Evolutionary conservation across 1,284 basidiomycete genomes (phyloP).

Genomic region (Boletus smithii): DNA sequence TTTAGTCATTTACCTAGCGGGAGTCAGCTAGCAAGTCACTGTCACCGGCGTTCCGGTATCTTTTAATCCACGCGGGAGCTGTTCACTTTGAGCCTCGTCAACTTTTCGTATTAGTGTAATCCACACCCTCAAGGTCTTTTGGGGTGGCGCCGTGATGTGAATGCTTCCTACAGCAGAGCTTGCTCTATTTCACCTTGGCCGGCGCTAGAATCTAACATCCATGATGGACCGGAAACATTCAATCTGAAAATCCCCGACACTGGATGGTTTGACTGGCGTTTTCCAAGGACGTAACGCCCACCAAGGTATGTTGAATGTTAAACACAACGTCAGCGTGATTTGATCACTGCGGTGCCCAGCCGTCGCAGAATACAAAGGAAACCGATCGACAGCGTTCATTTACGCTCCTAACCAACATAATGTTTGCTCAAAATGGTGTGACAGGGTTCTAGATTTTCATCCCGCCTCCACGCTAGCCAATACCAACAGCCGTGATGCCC

Average conservation of each 20-base stretch:
- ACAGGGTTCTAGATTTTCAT: constrained; percentile 10
- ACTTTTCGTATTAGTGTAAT: not conserved
- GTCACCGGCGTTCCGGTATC: not conserved
- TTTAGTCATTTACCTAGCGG: not conserved
- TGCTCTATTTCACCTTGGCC: not conserved
- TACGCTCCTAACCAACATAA: too few species aligned
- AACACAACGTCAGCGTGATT: not conserved
- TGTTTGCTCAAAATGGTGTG: constrained; percentile 8
- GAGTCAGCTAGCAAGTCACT: not conserved
- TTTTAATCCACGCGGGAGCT: not conserved
- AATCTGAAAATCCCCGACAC: constrained; percentile 14
- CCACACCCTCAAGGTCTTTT: not conserved
- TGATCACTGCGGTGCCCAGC: constrained; percentile 3
- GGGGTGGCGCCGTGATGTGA: constrained; percentile 1
- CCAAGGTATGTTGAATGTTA: constrained; percentile 9
- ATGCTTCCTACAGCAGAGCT: not conserved
- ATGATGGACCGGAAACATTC: not conserved
- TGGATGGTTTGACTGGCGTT: constrained; percentile 28
- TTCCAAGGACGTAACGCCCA: constrained; percentile 8
- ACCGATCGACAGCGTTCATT: constrained; percentile 3
- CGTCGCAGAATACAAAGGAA: constrained; percentile 11
- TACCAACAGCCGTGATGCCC: constrained; percentile 10
- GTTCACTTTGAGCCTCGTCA: not conserved
- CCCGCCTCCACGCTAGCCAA: constrained; percentile 12
- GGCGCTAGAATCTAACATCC: not conserved